A percentile compares a stretch with the other conserved stretches of the same genome.
Evolutionary conservation across 2,329 filamentous ascomycete genomes (phyloP).

Genomic region (Colletotrichum shisoi): DNA sequence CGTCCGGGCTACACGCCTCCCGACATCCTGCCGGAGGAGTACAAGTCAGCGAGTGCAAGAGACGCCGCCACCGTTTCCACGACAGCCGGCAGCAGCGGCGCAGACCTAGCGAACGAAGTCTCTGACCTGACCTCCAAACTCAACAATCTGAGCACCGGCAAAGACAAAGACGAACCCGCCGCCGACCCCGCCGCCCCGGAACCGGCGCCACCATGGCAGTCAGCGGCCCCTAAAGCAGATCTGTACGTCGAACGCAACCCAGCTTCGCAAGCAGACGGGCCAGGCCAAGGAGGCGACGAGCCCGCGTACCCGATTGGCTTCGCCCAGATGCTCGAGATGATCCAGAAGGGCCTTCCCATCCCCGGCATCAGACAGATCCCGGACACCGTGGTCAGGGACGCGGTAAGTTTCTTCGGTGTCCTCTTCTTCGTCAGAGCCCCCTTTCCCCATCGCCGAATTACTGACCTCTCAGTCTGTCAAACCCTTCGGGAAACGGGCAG

Average conservation of each 20-base stretch:
- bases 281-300: slow-evolving; percentile 51
- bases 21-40: slow-evolving; percentile 50
- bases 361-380: slow-evolving; percentile 90
- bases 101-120: slow-evolving; percentile 25
- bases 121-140: slow-evolving; percentile 32
- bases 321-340: slow-evolving; percentile 83
- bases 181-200: slow-evolving; percentile 13
- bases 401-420: slow-evolving; percentile 57
- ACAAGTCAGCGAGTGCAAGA: slow-evolving; percentile 35
- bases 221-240: slow-evolving; percentile 58
- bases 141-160: slow-evolving; percentile 19
- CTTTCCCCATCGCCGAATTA: neutral
- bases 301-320: slow-evolving; percentile 84
- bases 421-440: neutral
- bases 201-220: slow-evolving; percentile 56
- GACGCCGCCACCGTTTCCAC: slow-evolving; percentile 17
- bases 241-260: slow-evolving; percentile 55
- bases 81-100: slow-evolving; percentile 19
- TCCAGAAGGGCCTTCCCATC: slow-evolving; percentile 81
- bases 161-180: neutral
- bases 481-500: slow-evolving; percentile 57
- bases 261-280: slow-evolving; percentile 37
- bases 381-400: slow-evolving; percentile 75
- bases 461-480: slow-evolving; percentile 52
- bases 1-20: slow-evolving; percentile 48